Percentiles rank a stretch among this genome's conserved stretches.
Conservation (phyloP, 495 filamentous ascomycete genomes). For the Articulospora tetracladia region DNA sequence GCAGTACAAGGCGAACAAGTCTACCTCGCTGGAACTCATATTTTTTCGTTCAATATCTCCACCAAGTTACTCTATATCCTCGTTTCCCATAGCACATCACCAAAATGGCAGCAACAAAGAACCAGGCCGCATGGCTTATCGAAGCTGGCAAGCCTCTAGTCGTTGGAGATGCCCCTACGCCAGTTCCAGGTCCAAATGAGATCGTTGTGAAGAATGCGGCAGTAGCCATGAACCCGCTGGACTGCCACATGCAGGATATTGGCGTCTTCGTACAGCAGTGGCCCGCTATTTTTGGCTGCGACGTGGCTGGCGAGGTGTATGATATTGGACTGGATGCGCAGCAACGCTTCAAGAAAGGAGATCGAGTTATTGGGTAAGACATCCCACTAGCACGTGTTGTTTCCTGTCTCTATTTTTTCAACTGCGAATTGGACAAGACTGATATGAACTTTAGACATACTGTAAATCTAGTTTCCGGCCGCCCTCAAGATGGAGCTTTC, state of each 20-base stretch:
- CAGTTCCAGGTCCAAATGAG: constrained; percentile 21
- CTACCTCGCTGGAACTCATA: no score
- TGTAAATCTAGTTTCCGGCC: constrained; percentile 34
- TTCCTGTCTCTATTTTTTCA: not conserved
- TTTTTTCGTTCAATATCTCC: no score
- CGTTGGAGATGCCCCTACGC: constrained; percentile 23
- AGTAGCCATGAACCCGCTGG: constrained; percentile 15
- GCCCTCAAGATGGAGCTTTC: constrained; percentile 27
- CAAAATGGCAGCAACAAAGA: constrained; percentile 22
- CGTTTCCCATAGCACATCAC: no score
- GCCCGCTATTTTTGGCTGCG: constrained; percentile 48
- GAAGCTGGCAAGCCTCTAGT: constrained; percentile 29
- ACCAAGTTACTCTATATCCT: no score
- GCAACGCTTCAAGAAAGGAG: constrained; percentile 38
- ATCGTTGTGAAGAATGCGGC: constrained; percentile 14
- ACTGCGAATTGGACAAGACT: not conserved
- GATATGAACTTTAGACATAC: constrained; percentile 32
- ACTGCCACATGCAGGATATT: constrained; percentile 10
- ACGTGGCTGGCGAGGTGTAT: constrained; percentile 49
- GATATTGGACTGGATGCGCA: constrained; percentile 41
- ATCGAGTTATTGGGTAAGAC: constrained; percentile 38
- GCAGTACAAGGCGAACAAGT: no score
- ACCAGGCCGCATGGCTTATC: constrained; percentile 40
- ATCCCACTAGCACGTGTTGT: not conserved
- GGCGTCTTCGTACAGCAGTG: constrained; percentile 35